Evolutionary conservation across 768 basidiomycete species (phyloP), one percentile per base, ranked within the genome.

Genomic region (Nidula microcarpa): DNA sequence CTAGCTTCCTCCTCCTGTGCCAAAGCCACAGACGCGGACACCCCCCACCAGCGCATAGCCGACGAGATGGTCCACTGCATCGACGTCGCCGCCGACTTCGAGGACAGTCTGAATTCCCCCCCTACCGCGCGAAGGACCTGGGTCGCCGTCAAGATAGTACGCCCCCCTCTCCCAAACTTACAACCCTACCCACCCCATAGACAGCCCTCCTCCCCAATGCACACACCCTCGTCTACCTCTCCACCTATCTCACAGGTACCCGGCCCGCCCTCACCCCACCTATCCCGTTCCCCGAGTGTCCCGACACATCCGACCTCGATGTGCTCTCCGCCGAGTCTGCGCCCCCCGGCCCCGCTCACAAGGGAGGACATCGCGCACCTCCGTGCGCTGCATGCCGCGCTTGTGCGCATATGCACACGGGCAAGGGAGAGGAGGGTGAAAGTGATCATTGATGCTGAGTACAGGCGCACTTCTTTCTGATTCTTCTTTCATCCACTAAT

Each of bases 401-500:
- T 97, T 43, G 62, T 74, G 16, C 69, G 68, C 34, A 89, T 97
- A 51, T 91, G 90, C 59, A 56, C 70, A 10, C 77, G 68, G 47
- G 94, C 89, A 0, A 70, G 77, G 59, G 72, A 79, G 35, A 73
- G 81, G 37, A 80, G 82, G 3, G 82, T 95, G 0, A 80, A 79
- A 56, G 69, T 97, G 33, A 81, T 89, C 47, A 73, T 97, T 44
- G 94, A 96, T 62, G 93, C 94, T 0, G 94, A 97, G 64, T 82
- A 94, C 63, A 87, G 79, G 81, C 84, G 34, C n/a, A 8, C 8
- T 7, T 8, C 44, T 14, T n/a, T 14, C 23, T 4, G 10, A n/a
- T 46, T 7, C 4, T 18, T 46, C 23, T 11, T 46, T 46, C 13
- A 14, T 46, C 67, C 57, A 17, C 16, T 37, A 37, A 37, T 49